Evolutionary conservation across 257 asterid species (phyloP), one percentile per base, ranked within the genome.

Genomic region (Solanum sparsipilum): DNA sequence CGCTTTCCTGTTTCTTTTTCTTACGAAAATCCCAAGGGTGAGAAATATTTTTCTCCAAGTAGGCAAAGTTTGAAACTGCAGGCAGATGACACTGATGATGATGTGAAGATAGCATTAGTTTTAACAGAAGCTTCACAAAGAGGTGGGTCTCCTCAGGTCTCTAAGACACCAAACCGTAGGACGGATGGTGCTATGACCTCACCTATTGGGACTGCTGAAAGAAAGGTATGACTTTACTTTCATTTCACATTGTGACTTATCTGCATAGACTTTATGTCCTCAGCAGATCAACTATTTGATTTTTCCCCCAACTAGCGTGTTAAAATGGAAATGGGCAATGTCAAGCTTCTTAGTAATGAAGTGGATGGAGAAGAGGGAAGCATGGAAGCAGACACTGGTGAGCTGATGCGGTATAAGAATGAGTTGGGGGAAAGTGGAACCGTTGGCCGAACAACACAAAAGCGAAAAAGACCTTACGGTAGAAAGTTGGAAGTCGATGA

Each of bases 141-240:
- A 93, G 98, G 96, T 87, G 95, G 98, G 78, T 95, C 98, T 89
- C 98, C 99, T 72, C 98, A 94, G 94, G 92, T 93, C 88, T 96
- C 98, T 75, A 96, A 91, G 87, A 93, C 99, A 25, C 99, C 96
- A 20, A 93, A 91, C 88, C 92, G 89, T 90, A 92, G 96, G 93
- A 92, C 93, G 86, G 98, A 94, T 87, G 92, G 95, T 93, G 95
- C 93, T 82, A 88, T 89, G 90, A 87, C 98, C 84, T 93, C 98
- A 84, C 97, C 98, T 87, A 89, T 91, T 79, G 92, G 94, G 90
- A 95, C 93, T 88, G 91, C 92, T 88, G 94, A 93, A 92, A 92
- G 90, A 86, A 93, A 92, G 96, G 99, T 95, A 91, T 87, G 58
- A 36, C 78, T 90, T 90, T 81, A 87, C 73, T 90, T 76, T 32